Conservation (phyloP, 371 early-diverging fungal genomes). For the Capillidium rhysosporum region DNA sequence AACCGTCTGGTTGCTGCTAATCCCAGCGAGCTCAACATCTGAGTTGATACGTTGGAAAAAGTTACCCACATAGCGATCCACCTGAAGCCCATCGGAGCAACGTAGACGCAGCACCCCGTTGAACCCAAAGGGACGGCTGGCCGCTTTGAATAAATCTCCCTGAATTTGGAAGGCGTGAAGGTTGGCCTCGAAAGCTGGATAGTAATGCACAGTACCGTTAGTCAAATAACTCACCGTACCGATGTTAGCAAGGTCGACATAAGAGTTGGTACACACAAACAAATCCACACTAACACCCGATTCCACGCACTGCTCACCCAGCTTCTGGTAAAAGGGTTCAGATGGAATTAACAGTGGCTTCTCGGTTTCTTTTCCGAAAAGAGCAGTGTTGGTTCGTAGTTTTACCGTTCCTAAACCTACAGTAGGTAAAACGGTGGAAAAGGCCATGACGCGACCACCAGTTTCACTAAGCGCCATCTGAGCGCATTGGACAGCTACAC, state of each 20-base stretch:
- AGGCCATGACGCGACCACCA: conserved; percentile 72
- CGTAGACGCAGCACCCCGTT: conserved; percentile 78
- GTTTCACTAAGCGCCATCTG: conserved; percentile 43
- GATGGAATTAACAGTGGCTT: conserved; percentile 62
- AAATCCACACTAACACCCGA: conserved; percentile 68
- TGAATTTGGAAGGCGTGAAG: conserved; percentile 43
- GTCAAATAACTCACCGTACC: conserved; percentile 57
- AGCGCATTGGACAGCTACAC: conserved; percentile 64
- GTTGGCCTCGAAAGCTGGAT: conserved; percentile 44
- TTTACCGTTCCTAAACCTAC: conserved; percentile 72
- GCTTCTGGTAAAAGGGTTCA: conserved; percentile 59
- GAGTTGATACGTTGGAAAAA: conserved; percentile 77
- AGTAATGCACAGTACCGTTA: conserved; percentile 70
- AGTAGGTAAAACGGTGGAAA: conserved; percentile 67
- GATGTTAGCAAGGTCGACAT: conserved; percentile 72
- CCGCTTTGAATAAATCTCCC: conserved; percentile 41
- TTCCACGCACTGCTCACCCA: conserved; percentile 56
- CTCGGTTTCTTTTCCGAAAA: conserved; percentile 82
- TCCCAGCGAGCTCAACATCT: conserved; percentile 76
- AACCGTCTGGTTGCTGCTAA: conserved; percentile 65
- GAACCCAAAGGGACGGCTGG: conserved; percentile 66
- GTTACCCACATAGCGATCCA: conserved; percentile 80
- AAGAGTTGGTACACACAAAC: conserved; percentile 69
- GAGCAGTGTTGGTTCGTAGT: conserved; percentile 65
- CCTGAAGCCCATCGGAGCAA: conserved; percentile 66